A percentile compares a stretch with the other conserved stretches of the same genome.
phyloP scores from a whole-genome alignment of 495 filamentous ascomycete genomes.

The Podospora fimiseda region DNA sequence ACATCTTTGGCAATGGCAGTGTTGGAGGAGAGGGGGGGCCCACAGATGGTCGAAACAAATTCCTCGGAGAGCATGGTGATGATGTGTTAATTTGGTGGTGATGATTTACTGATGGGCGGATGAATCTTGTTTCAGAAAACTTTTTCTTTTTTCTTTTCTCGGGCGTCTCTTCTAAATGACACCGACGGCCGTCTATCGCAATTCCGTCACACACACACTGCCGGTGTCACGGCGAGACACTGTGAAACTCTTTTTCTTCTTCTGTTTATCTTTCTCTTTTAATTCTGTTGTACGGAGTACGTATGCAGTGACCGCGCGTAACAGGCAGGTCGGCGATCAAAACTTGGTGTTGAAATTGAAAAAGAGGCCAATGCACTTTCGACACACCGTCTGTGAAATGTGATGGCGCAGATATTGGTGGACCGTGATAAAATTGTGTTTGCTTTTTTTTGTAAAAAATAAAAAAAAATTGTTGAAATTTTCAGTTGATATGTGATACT shows the following conservation, averaged over 20 bases:
- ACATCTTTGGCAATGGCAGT: constrained; percentile 66
- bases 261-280: no score
- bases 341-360: neutral
- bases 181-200: neutral
- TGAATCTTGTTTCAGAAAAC: no score
- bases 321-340: neutral
- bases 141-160: neutral
- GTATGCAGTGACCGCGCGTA: no score
- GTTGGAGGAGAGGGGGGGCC: constrained; percentile 56
- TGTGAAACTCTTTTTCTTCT: no score
- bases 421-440: neutral
- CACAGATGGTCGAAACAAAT: constrained; percentile 68
- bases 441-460: no score
- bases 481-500: neutral
- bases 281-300: no score
- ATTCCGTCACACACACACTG: neutral
- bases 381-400: neutral
- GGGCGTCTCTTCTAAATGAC: neutral
- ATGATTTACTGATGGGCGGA: no score
- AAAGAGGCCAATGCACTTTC: neutral
- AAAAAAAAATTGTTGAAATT: neutral
- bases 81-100: no score
- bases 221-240: neutral
- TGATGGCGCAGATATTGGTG: neutral
- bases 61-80: constrained; percentile 85